phyloP scores from a whole-genome alignment of 768 basidiomycete genomes.

The Tricholomella constricta region DNA sequence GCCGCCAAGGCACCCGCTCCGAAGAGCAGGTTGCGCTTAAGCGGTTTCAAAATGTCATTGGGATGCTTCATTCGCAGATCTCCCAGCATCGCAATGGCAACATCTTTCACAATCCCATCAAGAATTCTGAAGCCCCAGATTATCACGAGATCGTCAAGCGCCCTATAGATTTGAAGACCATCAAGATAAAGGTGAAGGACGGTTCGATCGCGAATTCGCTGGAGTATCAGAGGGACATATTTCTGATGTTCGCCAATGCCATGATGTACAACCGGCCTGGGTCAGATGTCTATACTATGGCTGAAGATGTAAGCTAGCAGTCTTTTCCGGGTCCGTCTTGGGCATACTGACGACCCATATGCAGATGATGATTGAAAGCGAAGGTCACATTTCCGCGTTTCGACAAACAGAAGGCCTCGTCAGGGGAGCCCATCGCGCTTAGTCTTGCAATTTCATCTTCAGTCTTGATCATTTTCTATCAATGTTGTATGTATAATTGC shows the following conservation, averaged over 20 bases:
- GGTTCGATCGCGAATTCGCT: constrained; percentile 77
- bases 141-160: constrained; percentile 90
- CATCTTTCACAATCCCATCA: constrained; percentile 91
- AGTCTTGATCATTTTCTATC: background rate
- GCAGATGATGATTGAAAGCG: constrained; percentile 79
- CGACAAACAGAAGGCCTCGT: constrained; percentile 77
- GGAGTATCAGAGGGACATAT: constrained; percentile 89
- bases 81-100: constrained; percentile 85
- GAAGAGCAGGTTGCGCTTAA: constrained; percentile 61
- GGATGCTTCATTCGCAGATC: constrained; percentile 79
- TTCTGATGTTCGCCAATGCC: constrained; percentile 94
- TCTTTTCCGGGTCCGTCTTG: background rate
- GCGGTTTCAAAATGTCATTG: constrained; percentile 80
- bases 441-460: background rate
- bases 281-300: constrained; percentile 87
- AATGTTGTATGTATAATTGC: background rate
- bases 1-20: constrained; percentile 38
- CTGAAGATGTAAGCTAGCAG: constrained; percentile 74
- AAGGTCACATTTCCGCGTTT: constrained; percentile 65
- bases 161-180: constrained; percentile 96
- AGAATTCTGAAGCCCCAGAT: constrained; percentile 83
- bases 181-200: constrained; percentile 84
- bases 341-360: constrained; percentile 2
- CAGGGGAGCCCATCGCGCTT: constrained; percentile 40
- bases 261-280: constrained; percentile 94